Evolutionary conservation across 176 grass and related monocot genomes (phyloP).

Genomic region (Carex littledalei): DNA sequence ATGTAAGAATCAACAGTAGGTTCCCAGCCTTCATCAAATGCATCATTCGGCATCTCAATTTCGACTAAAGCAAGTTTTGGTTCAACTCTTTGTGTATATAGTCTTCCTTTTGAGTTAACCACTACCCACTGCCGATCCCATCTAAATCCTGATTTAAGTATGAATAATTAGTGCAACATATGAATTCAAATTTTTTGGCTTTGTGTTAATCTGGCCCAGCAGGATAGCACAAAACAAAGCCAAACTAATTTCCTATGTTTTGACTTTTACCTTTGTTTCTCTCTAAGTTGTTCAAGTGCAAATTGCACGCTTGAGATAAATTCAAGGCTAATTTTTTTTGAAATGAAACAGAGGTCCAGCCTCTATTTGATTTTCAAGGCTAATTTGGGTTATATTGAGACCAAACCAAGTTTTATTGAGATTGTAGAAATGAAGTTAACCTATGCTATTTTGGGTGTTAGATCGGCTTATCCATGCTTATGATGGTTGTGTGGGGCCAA

Average conservation of each 20-base stretch:
- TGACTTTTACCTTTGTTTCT: not conserved
- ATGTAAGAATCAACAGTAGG: slow-evolving; percentile 44
- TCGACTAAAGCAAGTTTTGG: slow-evolving; percentile 74
- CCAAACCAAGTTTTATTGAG: not conserved
- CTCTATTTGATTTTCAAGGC: too few relatives aligned
- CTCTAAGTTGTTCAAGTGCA: not conserved
- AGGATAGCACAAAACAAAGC: not conserved
- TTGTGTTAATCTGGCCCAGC: not conserved
- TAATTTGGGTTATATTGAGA: not conserved
- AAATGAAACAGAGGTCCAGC: too few relatives aligned
- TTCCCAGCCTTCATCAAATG: slow-evolving; percentile 54
- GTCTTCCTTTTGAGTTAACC: slow-evolving; percentile 67
- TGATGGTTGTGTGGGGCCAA: not conserved
- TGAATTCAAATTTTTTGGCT: not conserved
- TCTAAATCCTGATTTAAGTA: slow-evolving; percentile 45
- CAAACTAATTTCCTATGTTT: not conserved
- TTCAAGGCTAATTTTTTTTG: not conserved
- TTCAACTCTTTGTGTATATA: slow-evolving; percentile 67
- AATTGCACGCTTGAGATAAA: not conserved
- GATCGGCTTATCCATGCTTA: not conserved
- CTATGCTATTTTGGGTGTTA: not conserved
- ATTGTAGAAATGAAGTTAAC: not conserved
- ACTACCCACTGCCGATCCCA: slow-evolving; percentile 92
- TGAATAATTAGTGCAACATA: not conserved
- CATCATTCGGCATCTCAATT: slow-evolving; percentile 47